Conservation (phyloP, 73 alveolate genomes). For the Breviolum minutum region DNA sequence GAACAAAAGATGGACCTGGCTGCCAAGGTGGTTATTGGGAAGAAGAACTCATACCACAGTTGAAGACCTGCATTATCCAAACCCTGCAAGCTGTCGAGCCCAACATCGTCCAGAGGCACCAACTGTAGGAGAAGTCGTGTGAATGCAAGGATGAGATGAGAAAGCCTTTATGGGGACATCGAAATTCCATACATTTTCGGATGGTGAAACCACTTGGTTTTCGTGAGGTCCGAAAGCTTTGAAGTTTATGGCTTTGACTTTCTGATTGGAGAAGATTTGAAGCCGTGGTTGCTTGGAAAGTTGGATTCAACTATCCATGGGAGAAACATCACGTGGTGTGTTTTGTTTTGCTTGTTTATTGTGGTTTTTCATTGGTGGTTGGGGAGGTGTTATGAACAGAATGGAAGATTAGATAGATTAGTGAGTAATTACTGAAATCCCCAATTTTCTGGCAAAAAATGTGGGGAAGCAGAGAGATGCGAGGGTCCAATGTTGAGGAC, state of each 20-base stretch:
- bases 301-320: background rate
- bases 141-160: background rate
- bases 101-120: slow-evolving; percentile 61
- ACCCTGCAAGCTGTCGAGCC: slow-evolving; percentile 61
- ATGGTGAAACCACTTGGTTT: background rate
- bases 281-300: slow-evolving; percentile 33
- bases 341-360: too few species aligned
- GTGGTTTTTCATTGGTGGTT: too few species aligned
- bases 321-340: background rate
- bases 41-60: slow-evolving; percentile 49
- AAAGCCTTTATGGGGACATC: too few species aligned
- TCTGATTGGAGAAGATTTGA: slow-evolving; percentile 59
- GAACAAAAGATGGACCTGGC: background rate
- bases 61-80: slow-evolving; percentile 73
- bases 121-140: background rate
- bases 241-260: slow-evolving; percentile 92
- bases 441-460: too few species aligned
- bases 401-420: too few species aligned
- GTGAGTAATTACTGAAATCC: too few species aligned
- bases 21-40: slow-evolving; percentile 73
- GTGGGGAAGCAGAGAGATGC: too few species aligned
- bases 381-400: too few species aligned
- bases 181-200: background rate
- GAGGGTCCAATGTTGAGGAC: too few species aligned
- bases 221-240: slow-evolving; percentile 48